Conservation (phyloP, 352 stramenopile genomes). For the Globisporangium recalcitrans region DNA sequence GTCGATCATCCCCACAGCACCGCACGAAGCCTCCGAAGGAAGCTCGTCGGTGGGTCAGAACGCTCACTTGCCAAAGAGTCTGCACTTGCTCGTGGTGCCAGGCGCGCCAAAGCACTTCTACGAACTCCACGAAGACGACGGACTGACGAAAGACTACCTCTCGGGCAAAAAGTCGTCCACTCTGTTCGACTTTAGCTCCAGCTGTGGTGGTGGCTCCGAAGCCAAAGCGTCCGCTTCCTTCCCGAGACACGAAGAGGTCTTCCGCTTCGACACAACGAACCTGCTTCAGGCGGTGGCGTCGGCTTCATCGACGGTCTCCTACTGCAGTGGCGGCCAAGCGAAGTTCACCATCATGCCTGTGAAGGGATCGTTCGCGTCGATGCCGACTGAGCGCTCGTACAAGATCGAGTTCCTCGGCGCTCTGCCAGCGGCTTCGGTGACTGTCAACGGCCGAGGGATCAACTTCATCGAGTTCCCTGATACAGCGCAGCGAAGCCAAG, state of each 20-base stretch:
- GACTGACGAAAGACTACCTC: constrained; percentile 25
- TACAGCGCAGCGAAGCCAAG: background rate
- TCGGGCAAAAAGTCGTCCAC: constrained; percentile 11
- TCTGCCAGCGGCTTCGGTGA: constrained; percentile 15
- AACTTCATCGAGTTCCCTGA: constrained; percentile 14
- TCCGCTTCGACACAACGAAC: constrained; percentile 13
- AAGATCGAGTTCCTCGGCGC: constrained; percentile 21
- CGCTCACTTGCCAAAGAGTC: constrained; percentile 7
- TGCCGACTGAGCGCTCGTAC: constrained; percentile 17
- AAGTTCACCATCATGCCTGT: constrained; percentile 21
- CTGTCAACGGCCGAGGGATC: constrained; percentile 19
- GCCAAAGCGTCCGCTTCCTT: background rate
- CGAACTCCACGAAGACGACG: constrained; percentile 32
- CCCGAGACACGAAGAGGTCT: constrained; percentile 3
- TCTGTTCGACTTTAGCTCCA: constrained; percentile 17
- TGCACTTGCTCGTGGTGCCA: constrained; percentile 25
- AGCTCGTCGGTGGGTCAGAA: constrained; percentile 21
- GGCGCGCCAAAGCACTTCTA: constrained; percentile 12
- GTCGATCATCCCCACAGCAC: constrained; percentile 21
- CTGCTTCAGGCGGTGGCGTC: background rate
- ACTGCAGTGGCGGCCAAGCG: constrained; percentile 12
- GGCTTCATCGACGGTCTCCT: background rate
- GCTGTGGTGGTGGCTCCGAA: background rate
- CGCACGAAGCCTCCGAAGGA: background rate
- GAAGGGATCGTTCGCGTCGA: constrained; percentile 17